Conservation (phyloP, 116 monocot species). For the Zostera marina region DNA sequence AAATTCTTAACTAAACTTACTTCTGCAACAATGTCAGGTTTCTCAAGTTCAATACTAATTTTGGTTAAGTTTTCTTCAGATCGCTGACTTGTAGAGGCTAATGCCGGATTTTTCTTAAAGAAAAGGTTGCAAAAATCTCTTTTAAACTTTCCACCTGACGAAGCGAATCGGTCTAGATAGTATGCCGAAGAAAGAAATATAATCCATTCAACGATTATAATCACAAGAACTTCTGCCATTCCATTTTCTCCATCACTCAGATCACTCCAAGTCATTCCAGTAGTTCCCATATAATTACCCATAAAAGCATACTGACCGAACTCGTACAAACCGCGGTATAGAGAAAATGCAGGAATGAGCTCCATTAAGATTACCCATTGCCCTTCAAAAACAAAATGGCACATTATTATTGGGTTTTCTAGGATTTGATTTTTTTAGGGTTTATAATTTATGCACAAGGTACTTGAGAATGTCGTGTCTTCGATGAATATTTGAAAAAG, state of each 20-base stretch:
- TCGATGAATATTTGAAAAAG: constrained; percentile 47
- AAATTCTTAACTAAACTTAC: no score
- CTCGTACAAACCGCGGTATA: constrained; percentile 78
- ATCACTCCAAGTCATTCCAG: constrained; percentile 67
- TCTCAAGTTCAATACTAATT: constrained; percentile 28
- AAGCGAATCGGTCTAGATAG: constrained; percentile 37
- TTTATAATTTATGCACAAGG: neutral
- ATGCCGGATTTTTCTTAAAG: no score
- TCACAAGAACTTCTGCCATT: constrained; percentile 51
- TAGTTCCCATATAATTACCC: constrained; percentile 30
- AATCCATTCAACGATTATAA: constrained; percentile 48
- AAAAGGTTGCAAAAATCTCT: constrained; percentile 29
- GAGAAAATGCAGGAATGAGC: constrained; percentile 61
- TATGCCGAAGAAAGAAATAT: constrained; percentile 44
- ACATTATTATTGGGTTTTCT: neutral
- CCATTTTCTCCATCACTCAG: constrained; percentile 43
- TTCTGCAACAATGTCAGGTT: constrained; percentile 39
- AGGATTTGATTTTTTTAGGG: neutral
- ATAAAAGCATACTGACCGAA: constrained; percentile 46
- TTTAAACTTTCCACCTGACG: constrained; percentile 15
- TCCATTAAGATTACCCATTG: constrained; percentile 59
- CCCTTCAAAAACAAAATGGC: constrained; percentile 11
- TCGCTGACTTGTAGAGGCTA: constrained; percentile 2
- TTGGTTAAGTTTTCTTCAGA: constrained; percentile 12
- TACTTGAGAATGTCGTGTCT: constrained; percentile 13